phyloP scores from a whole-genome alignment of 1,284 basidiomycete genomes.

The Ustilago esculenta region DNA sequence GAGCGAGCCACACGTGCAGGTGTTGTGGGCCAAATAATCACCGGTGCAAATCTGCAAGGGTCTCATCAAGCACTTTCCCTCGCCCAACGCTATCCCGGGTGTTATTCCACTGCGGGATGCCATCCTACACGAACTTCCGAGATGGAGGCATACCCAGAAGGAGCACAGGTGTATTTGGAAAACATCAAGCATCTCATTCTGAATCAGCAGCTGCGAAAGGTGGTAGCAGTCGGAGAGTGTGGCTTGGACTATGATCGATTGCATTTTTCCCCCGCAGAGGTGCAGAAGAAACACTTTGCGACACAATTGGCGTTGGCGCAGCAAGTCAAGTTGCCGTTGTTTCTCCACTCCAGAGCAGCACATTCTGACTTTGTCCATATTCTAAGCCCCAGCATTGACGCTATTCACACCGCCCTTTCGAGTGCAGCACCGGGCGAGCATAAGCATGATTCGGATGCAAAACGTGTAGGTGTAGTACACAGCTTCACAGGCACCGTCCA shows the following conservation, averaged over 20 bases:
- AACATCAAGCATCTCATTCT: slow-evolving; percentile 68
- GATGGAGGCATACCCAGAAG: slow-evolving; percentile 73
- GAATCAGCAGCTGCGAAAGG: slow-evolving; percentile 68
- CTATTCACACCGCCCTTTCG: slow-evolving; percentile 11
- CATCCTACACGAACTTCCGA: slow-evolving; percentile 86
- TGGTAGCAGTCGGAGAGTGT: slow-evolving; percentile 82
- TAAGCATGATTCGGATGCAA: slow-evolving; percentile 13
- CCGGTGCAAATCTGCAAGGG: slow-evolving; percentile 79
- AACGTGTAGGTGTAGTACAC: slow-evolving; percentile 75
- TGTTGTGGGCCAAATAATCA: slow-evolving; percentile 81
- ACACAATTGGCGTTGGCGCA: slow-evolving; percentile 77
- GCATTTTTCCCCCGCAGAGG: slow-evolving; percentile 75
- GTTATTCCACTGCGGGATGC: slow-evolving; percentile 83
- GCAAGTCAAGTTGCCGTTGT: slow-evolving; percentile 79
- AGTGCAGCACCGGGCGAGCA: background rate
- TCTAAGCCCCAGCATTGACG: slow-evolving; percentile 65
- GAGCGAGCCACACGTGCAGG: slow-evolving; percentile 75
- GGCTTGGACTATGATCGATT: slow-evolving; percentile 88
- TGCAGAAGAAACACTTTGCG: slow-evolving; percentile 78
- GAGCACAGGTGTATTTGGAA: slow-evolving; percentile 75
- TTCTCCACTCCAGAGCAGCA: slow-evolving; percentile 80
- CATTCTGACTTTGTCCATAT: slow-evolving; percentile 77
- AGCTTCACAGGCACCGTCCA: slow-evolving; percentile 80
- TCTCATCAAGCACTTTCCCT: slow-evolving; percentile 75
- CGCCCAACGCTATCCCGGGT: slow-evolving; percentile 72